Conservation (phyloP, 2,329 filamentous ascomycete genomes). For the Xylariaceae sp. region DNA sequence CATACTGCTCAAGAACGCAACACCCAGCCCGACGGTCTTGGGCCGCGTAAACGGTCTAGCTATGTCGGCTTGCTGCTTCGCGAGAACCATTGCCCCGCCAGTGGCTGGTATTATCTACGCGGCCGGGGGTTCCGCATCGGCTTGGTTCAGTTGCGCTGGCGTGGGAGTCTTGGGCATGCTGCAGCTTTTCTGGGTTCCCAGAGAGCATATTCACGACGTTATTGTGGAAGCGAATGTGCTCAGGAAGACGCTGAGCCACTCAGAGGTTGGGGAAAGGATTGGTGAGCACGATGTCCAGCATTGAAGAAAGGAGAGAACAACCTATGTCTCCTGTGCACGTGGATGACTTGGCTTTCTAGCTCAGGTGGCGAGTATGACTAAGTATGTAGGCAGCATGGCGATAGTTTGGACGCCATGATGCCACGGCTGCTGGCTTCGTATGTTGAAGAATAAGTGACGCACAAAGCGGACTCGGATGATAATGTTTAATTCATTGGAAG, state of each 20-base stretch:
- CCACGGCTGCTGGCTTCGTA: no score
- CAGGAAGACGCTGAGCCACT: constrained; percentile 15
- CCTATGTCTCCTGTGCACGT: no score
- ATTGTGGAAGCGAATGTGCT: constrained; percentile 15
- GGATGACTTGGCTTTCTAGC: no score
- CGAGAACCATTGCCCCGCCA: constrained; percentile 64
- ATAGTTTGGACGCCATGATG: no score
- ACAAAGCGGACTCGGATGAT: no score
- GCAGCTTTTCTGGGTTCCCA: constrained; percentile 30
- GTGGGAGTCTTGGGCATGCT: constrained; percentile 27
- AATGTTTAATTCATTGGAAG: no score
- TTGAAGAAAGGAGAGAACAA: background rate
- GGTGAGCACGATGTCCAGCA: constrained; percentile 3
- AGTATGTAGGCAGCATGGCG: no score
- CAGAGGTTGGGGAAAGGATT: constrained; percentile 8
- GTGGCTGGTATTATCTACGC: constrained; percentile 64
- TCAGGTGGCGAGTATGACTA: no score
- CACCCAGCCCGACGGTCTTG: constrained; percentile 55
- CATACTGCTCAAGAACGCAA: constrained; percentile 68
- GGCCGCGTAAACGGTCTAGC: constrained; percentile 69
- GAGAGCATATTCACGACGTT: constrained; percentile 22
- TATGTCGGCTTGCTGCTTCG: constrained; percentile 65
- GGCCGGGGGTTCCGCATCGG: constrained; percentile 43
- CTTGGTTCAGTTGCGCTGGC: constrained; percentile 36
- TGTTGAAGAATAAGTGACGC: no score